Evolutionary conservation across 192 early-diverging fungal species (phyloP), one percentile per base, ranked within the genome.

Genomic region (Piromyces sp.): DNA sequence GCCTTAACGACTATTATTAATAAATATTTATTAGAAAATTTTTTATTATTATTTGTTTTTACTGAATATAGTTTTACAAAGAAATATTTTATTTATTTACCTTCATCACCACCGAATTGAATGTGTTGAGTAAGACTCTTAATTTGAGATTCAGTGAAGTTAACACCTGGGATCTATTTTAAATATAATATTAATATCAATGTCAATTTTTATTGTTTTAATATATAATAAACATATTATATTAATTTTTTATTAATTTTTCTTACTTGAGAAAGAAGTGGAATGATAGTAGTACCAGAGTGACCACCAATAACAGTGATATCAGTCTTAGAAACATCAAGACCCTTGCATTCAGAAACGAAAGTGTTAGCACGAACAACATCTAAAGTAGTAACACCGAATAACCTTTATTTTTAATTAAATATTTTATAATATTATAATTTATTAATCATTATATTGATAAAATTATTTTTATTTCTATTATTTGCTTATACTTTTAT

Each of bases 31-130:
- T n/a, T n/a, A n/a, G n/a, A n/a, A n/a, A n/a, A n/a, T n/a, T n/a
- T n/a, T n/a, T n/a, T n/a, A n/a, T n/a, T n/a, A n/a, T n/a, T n/a
- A n/a, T n/a, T n/a, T n/a, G n/a, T n/a, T n/a, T n/a, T n/a, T n/a
- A n/a, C n/a, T n/a, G n/a, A n/a, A n/a, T n/a, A n/a, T n/a, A n/a
- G n/a, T n/a, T n/a, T n/a, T n/a, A n/a, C n/a, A n/a, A n/a, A n/a
- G n/a, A n/a, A n/a, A n/a, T n/a, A n/a, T n/a, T n/a, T n/a, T n/a
- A n/a, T n/a, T n/a, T 15, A 9, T 68, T 68, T 68, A 68, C 51
- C 51, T 83, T 92, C 91, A 86, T 92, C 91, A 82, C 91, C 91
- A 33, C 91, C 91, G 83, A 88, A 92, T 83, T 92, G 91, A 85
- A 92, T 91, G 81, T 90, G 87, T 78, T 92, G 84, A 82, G 86